Conservation (phyloP, 225 moss, liverwort and hornwort species). For the Marchantia paleacea region DNA sequence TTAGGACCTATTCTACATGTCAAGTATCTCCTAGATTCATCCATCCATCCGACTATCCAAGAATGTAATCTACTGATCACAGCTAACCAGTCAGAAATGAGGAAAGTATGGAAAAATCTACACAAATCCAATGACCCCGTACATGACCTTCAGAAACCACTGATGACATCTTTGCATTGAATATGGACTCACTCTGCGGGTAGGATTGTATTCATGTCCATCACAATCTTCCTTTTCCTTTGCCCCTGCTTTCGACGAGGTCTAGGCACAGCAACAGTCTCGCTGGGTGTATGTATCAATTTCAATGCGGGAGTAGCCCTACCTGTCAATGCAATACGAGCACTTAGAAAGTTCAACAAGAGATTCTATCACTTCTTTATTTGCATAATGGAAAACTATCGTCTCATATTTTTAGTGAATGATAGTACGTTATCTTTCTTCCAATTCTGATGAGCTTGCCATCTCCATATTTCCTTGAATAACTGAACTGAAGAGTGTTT, state of each 20-base stretch:
- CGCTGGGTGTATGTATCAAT: constrained; percentile 72
- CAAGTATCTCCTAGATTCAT: not conserved
- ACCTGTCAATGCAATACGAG: constrained; percentile 42
- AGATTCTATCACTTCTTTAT: not conserved
- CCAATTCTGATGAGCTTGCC: too few relatives aligned
- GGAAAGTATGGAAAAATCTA: not conserved
- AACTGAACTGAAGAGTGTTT: too few relatives aligned
- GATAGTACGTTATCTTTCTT: too few relatives aligned
- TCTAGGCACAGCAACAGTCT: constrained; percentile 37
- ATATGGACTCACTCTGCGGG: constrained; percentile 77
- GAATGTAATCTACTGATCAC: not conserved
- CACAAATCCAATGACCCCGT: not conserved
- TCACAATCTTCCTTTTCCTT: constrained; percentile 82
- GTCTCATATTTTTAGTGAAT: too few relatives aligned
- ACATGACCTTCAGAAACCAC: not conserved
- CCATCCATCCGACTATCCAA: not conserved
- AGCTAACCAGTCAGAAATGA: not conserved
- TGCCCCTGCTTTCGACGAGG: constrained; percentile 50
- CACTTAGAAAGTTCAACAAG: not conserved
- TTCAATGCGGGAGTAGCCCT: constrained; percentile 66
- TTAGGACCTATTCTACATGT: not conserved
- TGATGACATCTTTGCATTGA: not conserved
- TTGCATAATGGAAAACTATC: too few relatives aligned
- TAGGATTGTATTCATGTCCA: constrained; percentile 72
- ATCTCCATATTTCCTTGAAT: too few relatives aligned